A percentile compares a stretch with the other conserved stretches of the same genome.
Conservation (phyloP, 2,329 filamentous ascomycete species). For the Fusarium gaditjirri region DNA sequence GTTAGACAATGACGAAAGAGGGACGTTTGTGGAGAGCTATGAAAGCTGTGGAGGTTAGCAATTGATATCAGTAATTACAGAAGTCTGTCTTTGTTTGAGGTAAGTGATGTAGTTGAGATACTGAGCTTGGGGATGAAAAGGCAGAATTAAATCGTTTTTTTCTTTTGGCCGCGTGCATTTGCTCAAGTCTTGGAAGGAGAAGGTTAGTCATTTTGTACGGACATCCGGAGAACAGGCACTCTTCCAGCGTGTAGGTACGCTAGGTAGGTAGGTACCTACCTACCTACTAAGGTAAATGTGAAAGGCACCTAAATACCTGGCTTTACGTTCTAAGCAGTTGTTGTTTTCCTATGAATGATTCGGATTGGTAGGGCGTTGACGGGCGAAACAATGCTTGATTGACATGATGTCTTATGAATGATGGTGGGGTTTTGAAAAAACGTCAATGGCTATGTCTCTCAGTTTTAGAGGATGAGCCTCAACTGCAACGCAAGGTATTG, state of each 20-base stretch:
- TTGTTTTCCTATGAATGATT: background rate
- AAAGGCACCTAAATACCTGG: background rate
- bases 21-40: conserved; percentile 12
- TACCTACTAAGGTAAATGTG: too few species aligned
- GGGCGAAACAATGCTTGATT: conserved; percentile 3
- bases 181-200: conserved; percentile 11
- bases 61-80: background rate
- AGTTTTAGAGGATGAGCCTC: background rate
- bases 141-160: conserved; percentile 2
- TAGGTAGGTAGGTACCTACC: too few species aligned
- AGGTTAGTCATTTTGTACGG: background rate
- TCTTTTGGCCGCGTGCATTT: conserved; percentile 33
- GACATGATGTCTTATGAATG: background rate
- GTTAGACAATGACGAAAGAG: conserved; percentile 38
- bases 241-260: background rate
- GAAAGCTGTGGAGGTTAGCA: background rate
- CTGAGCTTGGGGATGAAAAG: background rate
- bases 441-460: background rate
- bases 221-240: background rate
- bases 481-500: background rate
- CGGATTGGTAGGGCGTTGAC: background rate
- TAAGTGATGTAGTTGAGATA: background rate
- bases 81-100: background rate
- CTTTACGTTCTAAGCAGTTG: background rate
- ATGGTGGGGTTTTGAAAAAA: background rate